Base-by-base conservation (phyloP, 495 filamentous ascomycete species). In the Hypomontagnella submonticulosa region DNA sequence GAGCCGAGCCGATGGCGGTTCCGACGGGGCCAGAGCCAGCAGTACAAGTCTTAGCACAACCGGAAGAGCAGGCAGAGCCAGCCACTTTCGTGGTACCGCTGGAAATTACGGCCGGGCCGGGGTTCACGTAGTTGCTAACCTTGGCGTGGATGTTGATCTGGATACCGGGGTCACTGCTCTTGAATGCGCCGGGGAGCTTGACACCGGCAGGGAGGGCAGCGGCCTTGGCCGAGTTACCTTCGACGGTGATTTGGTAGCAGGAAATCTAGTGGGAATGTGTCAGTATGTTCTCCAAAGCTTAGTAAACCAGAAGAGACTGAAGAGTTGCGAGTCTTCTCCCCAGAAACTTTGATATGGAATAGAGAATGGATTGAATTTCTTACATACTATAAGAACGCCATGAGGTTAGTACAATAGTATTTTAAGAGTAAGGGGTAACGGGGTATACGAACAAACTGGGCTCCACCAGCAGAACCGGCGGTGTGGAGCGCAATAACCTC, bases 401-500 rank as follows among this genome's bases (percentile, higher is more conserved):
- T 27, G 23, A 27, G 23, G 23, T 27, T 27, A 27, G 23, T n/a
- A n/a, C 23, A 27, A 27, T 6, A n/a, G 23, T 27, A 27, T 6
- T 27, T 6, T 2, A 6, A 27, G 6, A 27, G 6, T 27, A 6
- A 27, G 23, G 23, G 23, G 6, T 27, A 27, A 27, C 2, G 23
- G 23, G 23, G 23, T 6, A 27, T 2, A 27, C 23, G 23, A 27
- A 27, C 23, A 27, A 79, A 75, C 48, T 80, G 77, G 3, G 78
- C 78, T 13, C 73, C 73, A 16, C 70, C 70, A 2, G 66, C 51
- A 6, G 61, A 63, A 20, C 16, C 51, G 10, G 78, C 78, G 6
- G 76, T 75, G 54, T 80, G 78, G 12, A 80, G 67, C 3, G 78
- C 78, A 52, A 79, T 80, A 23, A 77, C 76, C 62, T 80, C 78